phyloP scores from a whole-genome alignment of 2,329 filamentous ascomycete genomes.

The Aspergillus sp. region DNA sequence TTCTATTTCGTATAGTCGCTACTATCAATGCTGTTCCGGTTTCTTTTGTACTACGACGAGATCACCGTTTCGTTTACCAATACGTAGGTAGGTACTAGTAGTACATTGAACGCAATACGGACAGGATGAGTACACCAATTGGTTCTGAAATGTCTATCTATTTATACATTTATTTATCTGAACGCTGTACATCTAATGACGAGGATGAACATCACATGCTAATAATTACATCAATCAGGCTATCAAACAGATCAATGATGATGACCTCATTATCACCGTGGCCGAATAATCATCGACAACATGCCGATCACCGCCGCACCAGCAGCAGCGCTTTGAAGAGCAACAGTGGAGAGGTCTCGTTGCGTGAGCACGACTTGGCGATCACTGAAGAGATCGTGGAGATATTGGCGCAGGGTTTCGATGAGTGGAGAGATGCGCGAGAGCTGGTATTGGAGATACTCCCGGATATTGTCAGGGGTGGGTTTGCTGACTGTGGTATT shows the following conservation, averaged over 20 bases:
- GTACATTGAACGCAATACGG: too few species aligned
- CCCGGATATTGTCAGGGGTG: constrained; percentile 8
- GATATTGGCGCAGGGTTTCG: constrained; percentile 52
- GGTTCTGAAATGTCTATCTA: too few species aligned
- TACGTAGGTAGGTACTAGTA: too few species aligned
- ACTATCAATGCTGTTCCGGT: constrained; percentile 18
- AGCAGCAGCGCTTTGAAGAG: constrained; percentile 65
- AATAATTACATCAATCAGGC: not conserved
- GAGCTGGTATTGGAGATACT: constrained; percentile 28
- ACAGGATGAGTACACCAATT: too few species aligned
- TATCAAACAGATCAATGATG: not conserved
- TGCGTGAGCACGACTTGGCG: constrained; percentile 64
- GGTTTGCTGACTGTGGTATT: constrained; percentile 3
- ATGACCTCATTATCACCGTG: constrained; percentile 35
- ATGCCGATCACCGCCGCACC: constrained; percentile 64
- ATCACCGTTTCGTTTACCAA: too few species aligned
- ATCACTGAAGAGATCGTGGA: constrained; percentile 67
- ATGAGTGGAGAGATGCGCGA: constrained; percentile 30
- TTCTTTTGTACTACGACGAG: constrained; percentile 26
- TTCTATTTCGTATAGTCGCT: constrained; percentile 25
- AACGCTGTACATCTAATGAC: not conserved
- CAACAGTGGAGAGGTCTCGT: constrained; percentile 70
- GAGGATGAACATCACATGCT: not conserved
- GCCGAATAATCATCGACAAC: constrained; percentile 53
- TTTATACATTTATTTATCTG: too few species aligned